These are phyloP conservation scores for Epichloe brachyelytri DNA, from an alignment of 2,329 filamentous ascomycete species.

Conservation along the genomic window DNA sequence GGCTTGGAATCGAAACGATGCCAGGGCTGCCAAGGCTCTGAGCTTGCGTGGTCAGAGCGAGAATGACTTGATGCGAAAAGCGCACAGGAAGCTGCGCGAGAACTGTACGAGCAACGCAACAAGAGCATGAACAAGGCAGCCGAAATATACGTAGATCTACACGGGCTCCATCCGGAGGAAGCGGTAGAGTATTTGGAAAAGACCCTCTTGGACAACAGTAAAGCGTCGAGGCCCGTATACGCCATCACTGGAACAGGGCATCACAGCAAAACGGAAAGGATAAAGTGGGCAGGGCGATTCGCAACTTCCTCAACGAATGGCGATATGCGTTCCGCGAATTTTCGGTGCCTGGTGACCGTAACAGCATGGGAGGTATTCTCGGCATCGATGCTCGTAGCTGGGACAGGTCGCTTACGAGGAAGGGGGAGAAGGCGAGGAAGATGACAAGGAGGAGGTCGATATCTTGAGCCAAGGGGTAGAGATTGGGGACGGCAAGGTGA, in stretches of 20 bases:
- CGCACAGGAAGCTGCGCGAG: conserved; percentile 86
- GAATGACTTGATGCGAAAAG: conserved; percentile 94
- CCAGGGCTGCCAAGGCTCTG: conserved; percentile 85
- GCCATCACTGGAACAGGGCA: conserved; percentile 95
- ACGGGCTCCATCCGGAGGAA: conserved; percentile 97
- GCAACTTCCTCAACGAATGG: conserved; percentile 88
- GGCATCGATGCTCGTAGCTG: conserved; percentile 56
- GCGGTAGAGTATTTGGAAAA: conserved; percentile 88
- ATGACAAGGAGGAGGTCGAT: conserved; percentile 34
- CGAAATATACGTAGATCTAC: conserved; percentile 89
- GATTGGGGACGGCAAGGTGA: conserved; percentile 42
- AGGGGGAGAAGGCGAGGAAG: conserved; percentile 19
- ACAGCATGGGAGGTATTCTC: conserved; percentile 64
- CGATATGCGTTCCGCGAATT: conserved; percentile 93
- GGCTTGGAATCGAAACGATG: conserved; percentile 97
- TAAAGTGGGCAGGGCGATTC: conserved; percentile 90
- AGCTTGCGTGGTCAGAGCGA: conserved; percentile 91
- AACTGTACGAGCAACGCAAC: conserved; percentile 90
- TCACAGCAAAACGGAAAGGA: conserved; percentile 98
- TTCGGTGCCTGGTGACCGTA: conserved; percentile 84
- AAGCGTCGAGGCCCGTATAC: conserved; percentile 66
- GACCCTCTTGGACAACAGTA: conserved; percentile 70
- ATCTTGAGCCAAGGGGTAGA: conserved; percentile 43
- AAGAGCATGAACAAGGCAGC: conserved; percentile 40
- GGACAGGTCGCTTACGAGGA: conserved; percentile 48